These are phyloP conservation scores for Hondaea fermentalgiana DNA, from an alignment of 108 stramenopile species.

Conservation along the genomic window DNA sequence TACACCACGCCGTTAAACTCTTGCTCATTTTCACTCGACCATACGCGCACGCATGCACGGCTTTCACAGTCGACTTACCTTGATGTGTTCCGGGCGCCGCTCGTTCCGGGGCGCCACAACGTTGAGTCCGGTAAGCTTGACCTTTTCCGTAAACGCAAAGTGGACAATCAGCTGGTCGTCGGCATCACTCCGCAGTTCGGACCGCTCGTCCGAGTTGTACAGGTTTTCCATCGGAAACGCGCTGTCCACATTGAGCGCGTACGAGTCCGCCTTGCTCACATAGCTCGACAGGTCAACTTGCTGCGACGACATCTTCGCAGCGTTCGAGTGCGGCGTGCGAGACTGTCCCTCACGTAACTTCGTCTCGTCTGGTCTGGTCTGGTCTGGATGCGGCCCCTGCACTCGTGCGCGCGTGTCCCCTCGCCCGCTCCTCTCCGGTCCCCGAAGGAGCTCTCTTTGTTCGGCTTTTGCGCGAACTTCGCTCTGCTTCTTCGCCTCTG, in stretches of 20 bases:
- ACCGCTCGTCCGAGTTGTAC: constrained; percentile 1
- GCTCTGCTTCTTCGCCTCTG: too few relatives aligned
- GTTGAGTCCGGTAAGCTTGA: background rate
- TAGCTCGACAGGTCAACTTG: background rate
- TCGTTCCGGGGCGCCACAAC: background rate
- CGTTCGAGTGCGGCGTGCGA: too few relatives aligned
- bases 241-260: constrained; percentile 12
- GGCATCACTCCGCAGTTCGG: background rate
- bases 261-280: background rate
- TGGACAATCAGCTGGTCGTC: constrained; percentile 12
- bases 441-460: too few relatives aligned
- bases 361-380: too few relatives aligned
- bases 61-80: background rate
- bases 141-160: background rate
- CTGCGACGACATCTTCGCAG: background rate
- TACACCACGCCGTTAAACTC: background rate
- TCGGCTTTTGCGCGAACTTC: too few relatives aligned
- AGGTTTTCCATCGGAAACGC: background rate
- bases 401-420: too few relatives aligned
- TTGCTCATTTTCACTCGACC: background rate
- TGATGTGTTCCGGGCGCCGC: background rate
- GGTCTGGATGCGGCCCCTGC: too few relatives aligned
- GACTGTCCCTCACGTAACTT: too few relatives aligned
- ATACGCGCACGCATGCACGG: too few relatives aligned
- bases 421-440: background rate